Percentiles rank a stretch among this genome's conserved stretches.
Conservation (phyloP, 805 yeast species). For the Wickerhamiella sorbophila region DNA sequence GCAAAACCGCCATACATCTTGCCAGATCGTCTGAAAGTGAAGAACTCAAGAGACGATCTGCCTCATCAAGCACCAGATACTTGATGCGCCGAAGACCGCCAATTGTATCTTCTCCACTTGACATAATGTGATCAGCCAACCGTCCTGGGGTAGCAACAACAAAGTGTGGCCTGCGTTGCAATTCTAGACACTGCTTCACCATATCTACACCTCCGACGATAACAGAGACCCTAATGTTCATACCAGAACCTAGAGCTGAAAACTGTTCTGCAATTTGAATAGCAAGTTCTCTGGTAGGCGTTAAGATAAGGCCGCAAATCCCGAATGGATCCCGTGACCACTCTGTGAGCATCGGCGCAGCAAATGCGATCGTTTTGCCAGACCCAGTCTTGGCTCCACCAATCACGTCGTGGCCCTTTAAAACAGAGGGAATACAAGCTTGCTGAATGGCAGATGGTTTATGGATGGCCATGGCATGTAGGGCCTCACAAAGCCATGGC, state of each 20-base stretch:
- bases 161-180: constrained; percentile 79
- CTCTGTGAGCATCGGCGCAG: constrained; percentile 86
- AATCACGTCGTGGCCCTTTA: constrained; percentile 77
- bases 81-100: constrained; percentile 65
- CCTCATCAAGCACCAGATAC: constrained; percentile 85
- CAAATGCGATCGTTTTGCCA: constrained; percentile 96
- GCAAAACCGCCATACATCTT: constrained; percentile 57
- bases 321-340: constrained; percentile 97
- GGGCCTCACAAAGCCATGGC: constrained; percentile 73
- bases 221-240: constrained; percentile 71
- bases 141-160: constrained; percentile 97
- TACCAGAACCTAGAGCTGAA: constrained; percentile 76
- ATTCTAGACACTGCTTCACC: constrained; percentile 69
- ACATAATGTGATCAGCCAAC: constrained; percentile 76
- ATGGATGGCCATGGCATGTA: constrained; percentile 65
- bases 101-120: constrained; percentile 79
- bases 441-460: constrained; percentile 78
- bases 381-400: constrained; percentile 99
- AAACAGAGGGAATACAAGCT: constrained; percentile 77
- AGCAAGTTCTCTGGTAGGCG: constrained; percentile 86
- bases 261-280: constrained; percentile 95
- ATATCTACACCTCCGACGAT: constrained; percentile 94
- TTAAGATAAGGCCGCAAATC: constrained; percentile 72
- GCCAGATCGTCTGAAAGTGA: constrained; percentile 71
- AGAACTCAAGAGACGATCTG: constrained; percentile 75